phyloP scores from a whole-genome alignment of 768 basidiomycete species.

The Phanerodontia chrysosporium region DNA sequence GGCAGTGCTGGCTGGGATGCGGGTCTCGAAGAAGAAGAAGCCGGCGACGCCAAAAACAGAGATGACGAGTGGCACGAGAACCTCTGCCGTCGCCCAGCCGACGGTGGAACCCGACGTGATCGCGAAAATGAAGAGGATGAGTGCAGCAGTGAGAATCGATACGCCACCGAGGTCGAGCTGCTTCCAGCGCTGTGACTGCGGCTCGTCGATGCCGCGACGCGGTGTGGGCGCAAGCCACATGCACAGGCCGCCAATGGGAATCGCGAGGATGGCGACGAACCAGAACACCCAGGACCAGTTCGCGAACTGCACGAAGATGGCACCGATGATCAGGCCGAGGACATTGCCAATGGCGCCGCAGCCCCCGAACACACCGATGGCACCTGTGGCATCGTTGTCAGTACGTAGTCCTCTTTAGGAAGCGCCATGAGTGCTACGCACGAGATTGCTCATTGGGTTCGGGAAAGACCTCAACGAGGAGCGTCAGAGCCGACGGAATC shows the following conservation, averaged over 20 bases:
- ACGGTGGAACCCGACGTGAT: conserved; percentile 37
- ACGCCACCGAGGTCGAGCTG: conserved; percentile 34
- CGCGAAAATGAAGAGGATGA: conserved; percentile 32
- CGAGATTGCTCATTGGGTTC: conserved; percentile 38
- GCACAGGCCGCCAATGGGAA: conserved; percentile 26
- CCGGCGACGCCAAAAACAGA: conserved; percentile 32
- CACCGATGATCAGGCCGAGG: conserved; percentile 33
- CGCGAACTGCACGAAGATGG: conserved; percentile 31
- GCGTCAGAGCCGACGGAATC: conserved; percentile 37
- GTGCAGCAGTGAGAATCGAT: conserved; percentile 29
- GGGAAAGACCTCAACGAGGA: conserved; percentile 45
- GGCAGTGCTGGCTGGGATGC: conserved; percentile 31
- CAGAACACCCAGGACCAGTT: conserved; percentile 45
- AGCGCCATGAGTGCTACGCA: background rate
- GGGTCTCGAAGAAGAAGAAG: conserved; percentile 41
- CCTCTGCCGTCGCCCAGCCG: conserved; percentile 37
- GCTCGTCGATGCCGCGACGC: conserved; percentile 2
- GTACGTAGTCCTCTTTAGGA: background rate
- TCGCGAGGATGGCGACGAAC: conserved; percentile 37
- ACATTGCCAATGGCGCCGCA: conserved; percentile 42
- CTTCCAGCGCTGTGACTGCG: conserved; percentile 21
- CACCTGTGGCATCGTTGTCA: conserved; percentile 14
- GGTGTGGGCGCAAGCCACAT: conserved; percentile 28
- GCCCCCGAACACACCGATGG: conserved; percentile 42
- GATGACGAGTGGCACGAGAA: conserved; percentile 41